Percentiles rank a stretch among this genome's conserved stretches.
These are phyloP conservation scores for Penicillium sp. DNA, from an alignment of 2,329 filamentous ascomycete species.

Conservation along the genomic window DNA sequence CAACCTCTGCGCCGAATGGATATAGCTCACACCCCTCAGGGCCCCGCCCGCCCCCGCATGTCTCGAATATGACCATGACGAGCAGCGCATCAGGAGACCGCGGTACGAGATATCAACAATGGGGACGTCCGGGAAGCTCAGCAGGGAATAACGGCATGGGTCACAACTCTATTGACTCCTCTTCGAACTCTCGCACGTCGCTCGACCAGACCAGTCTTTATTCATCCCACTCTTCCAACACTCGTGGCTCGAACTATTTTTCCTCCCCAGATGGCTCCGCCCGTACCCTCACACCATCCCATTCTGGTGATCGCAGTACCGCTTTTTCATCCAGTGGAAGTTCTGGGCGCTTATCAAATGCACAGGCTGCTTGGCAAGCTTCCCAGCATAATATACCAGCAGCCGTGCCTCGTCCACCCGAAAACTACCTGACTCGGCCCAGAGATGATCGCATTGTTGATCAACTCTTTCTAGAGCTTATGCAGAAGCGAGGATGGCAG, in stretches of 20 bases:
- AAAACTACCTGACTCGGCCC: slow-evolving; percentile 41
- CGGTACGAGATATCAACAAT: slow-evolving; percentile 71
- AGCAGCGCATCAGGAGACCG: slow-evolving; percentile 66
- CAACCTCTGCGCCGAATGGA: slow-evolving; percentile 47
- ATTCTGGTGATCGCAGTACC: slow-evolving; percentile 34
- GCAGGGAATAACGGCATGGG: slow-evolving; percentile 51
- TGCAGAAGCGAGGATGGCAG: slow-evolving; percentile 98
- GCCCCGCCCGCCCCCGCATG: slow-evolving; percentile 56
- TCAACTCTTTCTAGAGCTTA: slow-evolving; percentile 84
- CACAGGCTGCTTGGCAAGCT: slow-evolving; percentile 29
- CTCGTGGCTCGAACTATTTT: slow-evolving; percentile 54
- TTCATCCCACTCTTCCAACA: slow-evolving; percentile 56
- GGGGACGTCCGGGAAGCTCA: slow-evolving; percentile 60
- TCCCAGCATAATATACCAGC: slow-evolving; percentile 27
- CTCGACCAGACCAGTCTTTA: slow-evolving; percentile 63
- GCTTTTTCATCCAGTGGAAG: slow-evolving; percentile 22
- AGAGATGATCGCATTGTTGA: slow-evolving; percentile 70
- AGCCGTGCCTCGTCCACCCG: slow-evolving; percentile 30
- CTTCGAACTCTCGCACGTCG: slow-evolving; percentile 53
- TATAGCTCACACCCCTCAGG: slow-evolving; percentile 56
- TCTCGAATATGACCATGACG: slow-evolving; percentile 58
- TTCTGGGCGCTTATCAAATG: slow-evolving; percentile 29
- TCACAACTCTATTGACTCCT: slow-evolving; percentile 53
- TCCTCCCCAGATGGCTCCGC: slow-evolving; percentile 52
- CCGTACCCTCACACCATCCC: slow-evolving; percentile 40